phyloP scores from a whole-genome alignment of 805 yeast species.

The Millerozyma miso region DNA sequence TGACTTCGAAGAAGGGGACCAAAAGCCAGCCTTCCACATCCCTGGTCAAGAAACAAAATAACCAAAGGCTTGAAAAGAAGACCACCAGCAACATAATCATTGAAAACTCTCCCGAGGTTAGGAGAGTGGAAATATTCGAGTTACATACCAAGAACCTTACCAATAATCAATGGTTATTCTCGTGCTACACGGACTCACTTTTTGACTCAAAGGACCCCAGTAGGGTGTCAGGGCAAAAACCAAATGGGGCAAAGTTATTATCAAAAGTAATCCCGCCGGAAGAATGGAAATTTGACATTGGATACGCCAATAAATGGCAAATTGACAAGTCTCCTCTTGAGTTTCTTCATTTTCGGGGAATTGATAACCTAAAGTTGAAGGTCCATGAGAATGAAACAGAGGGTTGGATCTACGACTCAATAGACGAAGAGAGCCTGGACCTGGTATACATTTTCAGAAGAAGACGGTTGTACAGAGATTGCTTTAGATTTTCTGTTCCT shows the following conservation, averaged over 20 bases:
- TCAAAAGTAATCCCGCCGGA: conserved; percentile 60
- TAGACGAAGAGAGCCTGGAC: conserved; percentile 22
- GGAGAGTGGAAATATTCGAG: conserved; percentile 74
- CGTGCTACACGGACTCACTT: conserved; percentile 49
- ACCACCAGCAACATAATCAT: conserved; percentile 53
- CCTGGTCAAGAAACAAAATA: conserved; percentile 2
- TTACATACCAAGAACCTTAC: conserved; percentile 62
- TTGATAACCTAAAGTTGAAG: conserved; percentile 15
- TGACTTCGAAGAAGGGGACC: conserved; percentile 7
- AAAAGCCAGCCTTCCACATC: conserved; percentile 5
- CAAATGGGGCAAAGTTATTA: conserved; percentile 58
- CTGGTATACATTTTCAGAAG: conserved; percentile 49
- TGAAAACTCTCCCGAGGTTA: conserved; percentile 60
- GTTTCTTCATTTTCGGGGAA: conserved; percentile 51
- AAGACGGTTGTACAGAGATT: conserved; percentile 51
- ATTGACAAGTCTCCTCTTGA: conserved; percentile 49
- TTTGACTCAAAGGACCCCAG: conserved; percentile 49
- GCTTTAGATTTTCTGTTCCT: conserved; percentile 40
- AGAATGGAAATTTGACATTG: conserved; percentile 67
- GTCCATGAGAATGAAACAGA: conserved; percentile 28
- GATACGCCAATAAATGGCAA: conserved; percentile 55
- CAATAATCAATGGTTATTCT: conserved; percentile 58
- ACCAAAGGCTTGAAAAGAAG: conserved; percentile 13
- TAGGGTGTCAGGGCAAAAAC: conserved; percentile 45
- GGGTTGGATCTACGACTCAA: conserved; percentile 50